Evolutionary conservation across 768 basidiomycete genomes (phyloP), one percentile per base, ranked within the genome.

Genomic region (Lanmaoa pseudosensibilis): DNA sequence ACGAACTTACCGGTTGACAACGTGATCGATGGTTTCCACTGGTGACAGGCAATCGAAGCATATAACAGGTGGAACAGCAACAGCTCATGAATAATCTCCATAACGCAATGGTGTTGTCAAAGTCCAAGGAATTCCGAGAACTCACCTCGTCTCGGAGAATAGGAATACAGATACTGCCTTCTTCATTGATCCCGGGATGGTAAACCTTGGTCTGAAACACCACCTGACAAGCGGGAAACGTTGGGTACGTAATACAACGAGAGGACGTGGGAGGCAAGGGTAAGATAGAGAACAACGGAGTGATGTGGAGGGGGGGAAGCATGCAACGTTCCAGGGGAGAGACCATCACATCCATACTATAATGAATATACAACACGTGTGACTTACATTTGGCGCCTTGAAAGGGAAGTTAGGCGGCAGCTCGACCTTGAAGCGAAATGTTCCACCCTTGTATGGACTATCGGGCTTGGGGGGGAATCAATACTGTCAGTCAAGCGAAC

Each of bases 101-200:
- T 19, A 25, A 43, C 16, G 34, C 49, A 30, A 53, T 23, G n/a
- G 16, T 8, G 4, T 32, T 11, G 37, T 10, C 12, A 19, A 50
- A 54, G 18, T 34, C 45, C 58, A 54, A 47, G 57, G 45, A 52
- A 16, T 25, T 55, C 44, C 36, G 15, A 46, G 43, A 60, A 45
- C 86, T 50, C 60, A 88, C 91, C 76, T 92, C 89, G 69, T 94
- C 92, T 64, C 88, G 83, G 50, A 94, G 79, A 46, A 94, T 80
- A 34, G 91, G 87, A 33, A 94, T 84, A 68, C 92, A 94, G 55
- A 94, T 93, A 23, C 82, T 78, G 34, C 92, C 92, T 68, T 94
- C 90, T 54, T 93, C 92, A 60, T 94, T 92, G 69, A 94, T 89
- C 37, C 92, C 92, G 27, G 92, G 92, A 71, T 94, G 92, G 68